Base-by-base conservation (phyloP, 2,329 filamentous ascomycete genomes). In the Microdochium bolleyi region DNA sequence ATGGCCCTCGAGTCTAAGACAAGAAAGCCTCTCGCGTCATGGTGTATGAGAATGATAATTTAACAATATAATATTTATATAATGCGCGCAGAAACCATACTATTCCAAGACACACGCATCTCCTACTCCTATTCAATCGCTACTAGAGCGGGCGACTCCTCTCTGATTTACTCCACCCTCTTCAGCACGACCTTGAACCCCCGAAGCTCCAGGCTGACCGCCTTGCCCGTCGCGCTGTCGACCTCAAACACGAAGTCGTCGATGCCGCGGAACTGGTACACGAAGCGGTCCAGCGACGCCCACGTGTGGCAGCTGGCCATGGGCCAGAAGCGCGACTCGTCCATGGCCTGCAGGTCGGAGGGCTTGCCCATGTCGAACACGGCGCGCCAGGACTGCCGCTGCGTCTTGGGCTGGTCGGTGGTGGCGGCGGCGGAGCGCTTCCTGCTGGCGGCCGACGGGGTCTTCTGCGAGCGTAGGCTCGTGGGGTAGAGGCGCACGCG, bases 251-350 rank as follows among this genome's bases (percentile, higher is more conserved):
- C 34, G 21, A 62, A 62, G 52, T 64, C 61, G 38, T 64, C 61
- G 22, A 64, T 56, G 2, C 61, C 57, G 51, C 59, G 57, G 37
- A 62, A 64, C n/a, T 60, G 59, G 19, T 63, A 64, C 1, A 58
- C 57, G n/a, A 59, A 52, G 11, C 62, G 53, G 21, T 64, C 61
- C 58, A 64, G 58, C 7, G 54, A 52, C 11, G 54, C 61, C 60
- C 60, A 63, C 2, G 61, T 60, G 49, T 58, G 53, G 22, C 62
- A 62, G 8, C 57, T 58, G 3, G 57, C 58, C 44, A 57, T 57
- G 2, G 59, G 53, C 60, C 61, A 63, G 56, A 60, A 64, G 8
- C 56, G 49, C 13, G 22, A 52, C 2, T 54, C 54, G 22, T 63
- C 62, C 21, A 60, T 55, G 19, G 53, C 21, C 2, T 58, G 60